Base-by-base conservation (phyloP, 768 basidiomycete genomes). In the Austroboletus eburneus region DNA sequence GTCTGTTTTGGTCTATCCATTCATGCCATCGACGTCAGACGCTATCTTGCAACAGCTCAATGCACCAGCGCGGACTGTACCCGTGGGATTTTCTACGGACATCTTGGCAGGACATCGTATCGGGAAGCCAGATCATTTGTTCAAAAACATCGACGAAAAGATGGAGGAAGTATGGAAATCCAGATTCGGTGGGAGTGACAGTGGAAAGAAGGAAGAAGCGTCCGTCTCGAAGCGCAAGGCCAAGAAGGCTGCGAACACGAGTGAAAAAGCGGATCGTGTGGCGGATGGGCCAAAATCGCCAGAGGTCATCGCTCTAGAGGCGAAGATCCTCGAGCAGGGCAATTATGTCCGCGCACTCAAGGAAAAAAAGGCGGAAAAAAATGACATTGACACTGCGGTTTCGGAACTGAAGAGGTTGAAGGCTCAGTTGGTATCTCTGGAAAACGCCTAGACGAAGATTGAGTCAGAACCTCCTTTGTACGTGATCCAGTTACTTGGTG, bases 101-200 rank as follows among this genome's bases (percentile, higher is more conserved):
- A 83, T 99, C 50, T 77, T 97, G 35, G 78, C 81, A 0, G 91
- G 91, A 0, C 95, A 99, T 68, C 73, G 68, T 21, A 83, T 98
- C 45, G 90, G 91, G 39, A 80, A 77, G 49, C 90, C 96, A 4
- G 90, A 79, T 38, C 87, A 97, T 67, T 69, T 99, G 51, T 99
- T 99, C 74, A 90, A 86, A 70, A 85, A 81, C 65, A 96, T 99
- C 50, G 91, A 96, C 49, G 90, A 95, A 58, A 85, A 79, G 61
- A 86, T 85, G 85, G 85, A 83, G 21, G 85, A 91, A 24, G 76
- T 79, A 6, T 98, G 87, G 85, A 77, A 84, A 55, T 67, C 66
- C 39, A 81, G 80, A 64, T 99, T 93, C 57, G 86, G 86, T 3
- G 95, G 95, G 8, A 72, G 43, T 54, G 71, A 59, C 38, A n/a